Base-by-base conservation (phyloP, 2,329 filamentous ascomycete species). In the Lizonia empirigonia region DNA sequence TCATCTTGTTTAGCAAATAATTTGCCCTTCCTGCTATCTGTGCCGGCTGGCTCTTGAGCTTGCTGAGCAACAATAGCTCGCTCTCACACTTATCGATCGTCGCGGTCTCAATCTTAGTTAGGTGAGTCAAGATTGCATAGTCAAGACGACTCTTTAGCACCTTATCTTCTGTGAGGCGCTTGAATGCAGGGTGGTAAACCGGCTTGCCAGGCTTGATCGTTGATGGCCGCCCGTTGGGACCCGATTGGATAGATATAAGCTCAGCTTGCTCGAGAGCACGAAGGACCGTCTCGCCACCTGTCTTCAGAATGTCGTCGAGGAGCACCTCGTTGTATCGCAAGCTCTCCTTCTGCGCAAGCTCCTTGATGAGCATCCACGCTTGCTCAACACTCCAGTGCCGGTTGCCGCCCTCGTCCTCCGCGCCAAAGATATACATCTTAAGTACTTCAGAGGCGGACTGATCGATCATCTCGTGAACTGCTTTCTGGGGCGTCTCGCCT, bases 371-470 rank as follows among this genome's bases (percentile, higher is more conserved):
- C 53, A 88, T 82, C 94, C 94, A 97, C 0, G 91, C 93, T 76
- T 97, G 94, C 67, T 94, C 87, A 4, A 85, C 79, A 0, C 86
- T 89, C 89, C 91, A 97, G 45, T 83, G 82, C 23, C 82, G 82
- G 32, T 80, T 76, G 2, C 78, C 76, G 12, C 72, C 69, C 32
- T 77, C 68, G 41, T 82, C 82, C 36, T 85, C 83, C 19, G 75
- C 70, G 34, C 79, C 66, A 3, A 95, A 78, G 23, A 99, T 83
- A 76, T 92, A 97, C 81, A 97, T 91, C 68, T 96, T 96, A 55
- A 96, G 77, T 38, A 97, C 92, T 68, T 97, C 94, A 0, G 89
- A 90, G 0, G 91, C 89, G 15, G 88, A 89, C 68, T 96, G 91
- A 46, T 90, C 86, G 45, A 96, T 88, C 56, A 99, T 97, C 58